These are phyloP conservation scores for Tuctoria greenei DNA, from an alignment of 176 grass and related monocot genomes.

Conservation along the genomic window DNA sequence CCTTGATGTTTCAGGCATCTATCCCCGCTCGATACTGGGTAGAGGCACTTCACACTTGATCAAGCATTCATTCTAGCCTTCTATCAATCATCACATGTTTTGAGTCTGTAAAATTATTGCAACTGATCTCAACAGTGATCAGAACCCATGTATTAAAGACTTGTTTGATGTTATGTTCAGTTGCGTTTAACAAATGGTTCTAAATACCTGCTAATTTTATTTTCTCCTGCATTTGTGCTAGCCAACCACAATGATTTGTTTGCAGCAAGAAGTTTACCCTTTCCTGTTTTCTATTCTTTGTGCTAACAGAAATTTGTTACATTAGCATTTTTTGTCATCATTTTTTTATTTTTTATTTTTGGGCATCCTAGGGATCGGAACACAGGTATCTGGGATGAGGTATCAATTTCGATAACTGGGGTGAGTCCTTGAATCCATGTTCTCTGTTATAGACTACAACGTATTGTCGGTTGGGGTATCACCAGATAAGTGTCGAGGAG, in stretches of 20 bases:
- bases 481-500: neutral
- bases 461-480: constrained; percentile 13
- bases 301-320: constrained; percentile 9
- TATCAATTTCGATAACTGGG: constrained; percentile 75
- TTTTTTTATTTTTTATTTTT: neutral
- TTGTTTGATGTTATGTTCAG: neutral
- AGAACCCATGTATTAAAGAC: neutral
- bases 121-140: neutral
- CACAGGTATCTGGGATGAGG: constrained; percentile 99
- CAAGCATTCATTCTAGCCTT: too few species aligned
- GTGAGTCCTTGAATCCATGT: constrained; percentile 47
- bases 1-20: too few species aligned
- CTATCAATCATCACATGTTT: neutral
- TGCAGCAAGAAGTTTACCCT: neutral
- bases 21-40: too few species aligned
- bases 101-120: neutral
- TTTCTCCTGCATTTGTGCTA: constrained; percentile 11
- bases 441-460: constrained; percentile 6
- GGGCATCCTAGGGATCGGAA: constrained; percentile 73
- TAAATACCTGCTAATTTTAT: neutral
- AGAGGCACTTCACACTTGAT: too few species aligned
- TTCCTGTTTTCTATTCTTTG: neutral
- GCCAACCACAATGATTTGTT: constrained; percentile 1
- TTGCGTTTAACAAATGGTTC: neutral
- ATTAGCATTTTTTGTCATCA: neutral